Conservation (phyloP, 1,139 yeast genomes). For the Pichia sp. region DNA sequence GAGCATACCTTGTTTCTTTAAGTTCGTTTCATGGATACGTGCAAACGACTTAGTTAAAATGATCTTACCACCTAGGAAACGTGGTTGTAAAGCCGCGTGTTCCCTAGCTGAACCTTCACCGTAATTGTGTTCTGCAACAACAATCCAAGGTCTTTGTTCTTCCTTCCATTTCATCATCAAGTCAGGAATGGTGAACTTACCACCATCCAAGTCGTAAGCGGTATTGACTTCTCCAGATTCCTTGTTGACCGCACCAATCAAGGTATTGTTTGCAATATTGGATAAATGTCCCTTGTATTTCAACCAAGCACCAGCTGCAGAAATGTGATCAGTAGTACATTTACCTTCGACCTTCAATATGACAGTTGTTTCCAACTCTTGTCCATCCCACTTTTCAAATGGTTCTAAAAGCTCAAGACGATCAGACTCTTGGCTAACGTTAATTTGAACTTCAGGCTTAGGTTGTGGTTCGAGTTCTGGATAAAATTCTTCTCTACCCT, state of each 20-base stretch:
- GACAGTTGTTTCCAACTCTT: conserved; percentile 71
- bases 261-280: conserved; percentile 88
- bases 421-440: conserved; percentile 71
- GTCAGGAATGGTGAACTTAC: conserved; percentile 79
- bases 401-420: conserved; percentile 85
- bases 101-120: conserved; percentile 99
- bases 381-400: conserved; percentile 75
- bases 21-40: conserved; percentile 86
- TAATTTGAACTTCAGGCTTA: conserved; percentile 58
- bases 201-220: conserved; percentile 84
- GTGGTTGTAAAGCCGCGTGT: conserved; percentile 95
- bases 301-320: conserved; percentile 99
- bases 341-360: conserved; percentile 91
- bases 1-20: conserved; percentile 94
- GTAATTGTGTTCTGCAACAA: conserved; percentile 94
- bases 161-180: conserved; percentile 93
- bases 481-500: conserved; percentile 77
- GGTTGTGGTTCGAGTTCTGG: conserved; percentile 79
- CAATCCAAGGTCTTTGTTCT: conserved; percentile 82
- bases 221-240: conserved; percentile 94
- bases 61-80: conserved; percentile 85
- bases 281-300: conserved; percentile 97
- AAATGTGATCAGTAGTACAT: conserved; percentile 97
- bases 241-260: conserved; percentile 94
- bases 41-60: conserved; percentile 94